Evolutionary conservation across 495 filamentous ascomycete species (phyloP).

Genomic region (Penicillium mononematosum): DNA sequence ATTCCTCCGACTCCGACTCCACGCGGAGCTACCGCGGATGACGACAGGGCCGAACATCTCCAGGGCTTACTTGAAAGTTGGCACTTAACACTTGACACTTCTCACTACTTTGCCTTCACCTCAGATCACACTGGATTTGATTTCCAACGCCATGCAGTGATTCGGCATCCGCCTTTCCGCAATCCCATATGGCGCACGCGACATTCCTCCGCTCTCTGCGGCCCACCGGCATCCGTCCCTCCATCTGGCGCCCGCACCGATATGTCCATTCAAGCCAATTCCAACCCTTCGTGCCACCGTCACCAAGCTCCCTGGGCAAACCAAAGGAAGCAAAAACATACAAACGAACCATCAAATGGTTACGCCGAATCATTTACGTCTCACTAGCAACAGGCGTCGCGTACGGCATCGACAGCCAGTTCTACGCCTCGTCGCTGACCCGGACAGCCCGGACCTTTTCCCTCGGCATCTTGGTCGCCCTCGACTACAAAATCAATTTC

Average conservation of each 20-base stretch:
- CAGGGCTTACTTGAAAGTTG: background rate
- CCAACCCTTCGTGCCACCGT: slow-evolving; percentile 75
- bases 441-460: slow-evolving; percentile 81
- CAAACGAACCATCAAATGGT: slow-evolving; percentile 68
- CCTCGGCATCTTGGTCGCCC: slow-evolving; percentile 73
- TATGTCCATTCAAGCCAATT: slow-evolving; percentile 45
- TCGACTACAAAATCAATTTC: slow-evolving; percentile 98
- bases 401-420: slow-evolving; percentile 66
- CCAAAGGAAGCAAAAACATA: slow-evolving; percentile 64
- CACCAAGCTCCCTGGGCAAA: slow-evolving; percentile 74
- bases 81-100: background rate
- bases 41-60: slow-evolving; percentile 17
- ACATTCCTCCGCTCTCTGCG: slow-evolving; percentile 31
- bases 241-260: slow-evolving; percentile 16
- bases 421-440: slow-evolving; percentile 74
- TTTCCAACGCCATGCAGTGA: slow-evolving; percentile 16
- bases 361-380: slow-evolving; percentile 66
- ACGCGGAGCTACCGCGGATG: slow-evolving; percentile 12
- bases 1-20: slow-evolving; percentile 7
- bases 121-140: background rate
- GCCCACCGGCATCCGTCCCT: slow-evolving; percentile 14
- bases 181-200: slow-evolving; percentile 28
- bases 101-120: too few species aligned
- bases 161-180: background rate
- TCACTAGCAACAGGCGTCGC: slow-evolving; percentile 55